Percentiles rank a stretch among this genome's conserved stretches.
Conservation (phyloP, 2,329 filamentous ascomycete species). For the Epichloe amarillans region DNA sequence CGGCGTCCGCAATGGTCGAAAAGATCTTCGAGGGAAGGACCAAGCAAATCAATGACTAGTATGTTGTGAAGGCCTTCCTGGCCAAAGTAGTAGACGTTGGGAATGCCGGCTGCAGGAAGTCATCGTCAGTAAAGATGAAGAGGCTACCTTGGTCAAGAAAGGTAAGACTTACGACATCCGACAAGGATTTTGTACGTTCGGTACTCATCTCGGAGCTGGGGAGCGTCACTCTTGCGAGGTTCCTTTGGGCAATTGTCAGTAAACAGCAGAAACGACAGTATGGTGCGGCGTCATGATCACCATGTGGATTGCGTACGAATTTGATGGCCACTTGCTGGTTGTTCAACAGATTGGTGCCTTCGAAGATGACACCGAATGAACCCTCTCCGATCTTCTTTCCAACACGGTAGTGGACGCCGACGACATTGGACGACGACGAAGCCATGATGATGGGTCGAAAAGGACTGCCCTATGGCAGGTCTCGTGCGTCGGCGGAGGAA, state of each 20-base stretch:
- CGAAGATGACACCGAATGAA: constrained; percentile 96
- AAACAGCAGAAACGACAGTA: background rate
- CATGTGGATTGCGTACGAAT: constrained; percentile 55
- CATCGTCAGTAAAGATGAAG: background rate
- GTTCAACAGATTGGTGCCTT: constrained; percentile 96
- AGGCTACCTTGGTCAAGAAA: background rate
- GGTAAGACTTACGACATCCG: constrained; percentile 70
- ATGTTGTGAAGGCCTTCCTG: constrained; percentile 99
- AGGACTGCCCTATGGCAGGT: constrained; percentile 4
- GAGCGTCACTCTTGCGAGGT: constrained; percentile 96
- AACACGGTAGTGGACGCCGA: constrained; percentile 96
- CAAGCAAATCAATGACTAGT: constrained; percentile 95
- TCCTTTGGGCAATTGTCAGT: constrained; percentile 42
- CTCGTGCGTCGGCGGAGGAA: constrained; percentile 4
- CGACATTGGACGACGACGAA: constrained; percentile 87
- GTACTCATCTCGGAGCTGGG: constrained; percentile 95
- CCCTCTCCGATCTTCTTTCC: constrained; percentile 99
- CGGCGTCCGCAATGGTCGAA: constrained; percentile 99
- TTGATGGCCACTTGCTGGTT: constrained; percentile 99
- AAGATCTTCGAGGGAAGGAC: constrained; percentile 88
- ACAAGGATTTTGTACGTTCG: constrained; percentile 99
- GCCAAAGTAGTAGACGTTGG: constrained; percentile 98
- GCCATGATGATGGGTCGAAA: constrained; percentile 44
- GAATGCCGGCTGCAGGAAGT: constrained; percentile 55
- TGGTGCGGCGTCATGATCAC: background rate